Base-by-base conservation (phyloP, 2,329 filamentous ascomycete species). In the Aspergillus sp. region DNA sequence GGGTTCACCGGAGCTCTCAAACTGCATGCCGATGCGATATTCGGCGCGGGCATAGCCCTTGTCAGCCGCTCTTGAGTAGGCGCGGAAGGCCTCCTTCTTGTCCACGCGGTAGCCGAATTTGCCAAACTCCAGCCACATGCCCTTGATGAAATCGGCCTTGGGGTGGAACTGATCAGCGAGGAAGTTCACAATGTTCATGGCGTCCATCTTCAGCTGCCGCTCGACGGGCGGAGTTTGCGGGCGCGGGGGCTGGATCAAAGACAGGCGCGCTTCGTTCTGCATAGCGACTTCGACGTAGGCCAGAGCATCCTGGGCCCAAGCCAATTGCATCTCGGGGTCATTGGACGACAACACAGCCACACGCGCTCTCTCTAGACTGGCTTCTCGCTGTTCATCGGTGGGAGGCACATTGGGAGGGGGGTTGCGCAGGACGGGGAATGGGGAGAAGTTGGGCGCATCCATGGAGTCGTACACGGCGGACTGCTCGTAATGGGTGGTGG, bases 1-100 rank as follows among this genome's bases (percentile, higher is more conserved):
- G 55, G 91, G 87, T 66, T 99, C 93, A 67, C 96, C 96, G 4
- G 91, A 93, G 70, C 89, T 91, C 74, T 99, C 94, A 69, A 92
- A 97, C 52, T 97, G 88, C 93, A 97, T 99, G 57, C 94, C 94
- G 76, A 99, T 96, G 44, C 94, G 86, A 72, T 99, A 99, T 71
- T 97, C 91, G 17, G 94, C 92, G 62, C 94, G 82, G 19, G 88
- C 85, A 74, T 92, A 96, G 53, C 91, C 91, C 63, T 89, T 86
- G 63, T 92, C 88, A 25, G 91, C 88, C n/a, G 94, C 89, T 64
- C 87, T 81, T 57, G 86, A 85, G 74, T 97, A 99, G 64, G 88
- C 89, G 56, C 86, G 76, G 69, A 95, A 97, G 6, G 94, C 93
- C 74, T 97, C 93, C 65, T 93, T 92, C 76, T 96, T 96, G 77